Conservation (phyloP, 805 yeast genomes). For the Henningerozyma blattae region DNA sequence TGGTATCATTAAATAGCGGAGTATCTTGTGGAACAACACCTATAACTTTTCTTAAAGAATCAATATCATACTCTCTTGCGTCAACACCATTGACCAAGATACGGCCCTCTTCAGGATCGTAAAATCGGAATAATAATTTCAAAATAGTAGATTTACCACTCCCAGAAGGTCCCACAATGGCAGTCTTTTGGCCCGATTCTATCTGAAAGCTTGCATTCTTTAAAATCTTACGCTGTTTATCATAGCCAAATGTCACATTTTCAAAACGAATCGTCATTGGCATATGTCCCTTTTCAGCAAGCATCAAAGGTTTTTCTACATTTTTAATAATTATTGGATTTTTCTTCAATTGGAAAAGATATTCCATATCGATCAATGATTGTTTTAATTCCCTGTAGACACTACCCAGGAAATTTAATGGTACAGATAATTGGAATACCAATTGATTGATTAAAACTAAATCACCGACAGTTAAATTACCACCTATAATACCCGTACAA, state of each 20-base stretch:
- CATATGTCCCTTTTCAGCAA: slow-evolving; percentile 23
- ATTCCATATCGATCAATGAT: slow-evolving; percentile 90
- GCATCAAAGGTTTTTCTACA: slow-evolving; percentile 46
- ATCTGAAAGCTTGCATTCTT: slow-evolving; percentile 70
- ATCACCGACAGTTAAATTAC: slow-evolving; percentile 84
- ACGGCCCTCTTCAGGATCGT: slow-evolving; percentile 69
- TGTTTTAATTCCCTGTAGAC: slow-evolving; percentile 93
- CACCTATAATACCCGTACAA: slow-evolving; percentile 79
- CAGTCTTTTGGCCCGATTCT: slow-evolving; percentile 85
- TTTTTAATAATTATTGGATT: slow-evolving; percentile 58
- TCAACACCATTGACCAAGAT: slow-evolving; percentile 85
- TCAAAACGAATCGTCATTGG: slow-evolving; percentile 81
- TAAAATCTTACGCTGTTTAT: slow-evolving; percentile 77
- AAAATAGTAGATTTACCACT: slow-evolving; percentile 89
- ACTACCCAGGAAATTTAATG: slow-evolving; percentile 86
- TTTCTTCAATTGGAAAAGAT: slow-evolving; percentile 74
- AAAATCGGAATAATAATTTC: slow-evolving; percentile 76
- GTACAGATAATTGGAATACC: slow-evolving; percentile 91
- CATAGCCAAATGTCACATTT: slow-evolving; percentile 87
- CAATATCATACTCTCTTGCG: slow-evolving; percentile 59
- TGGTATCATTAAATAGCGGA: slow-evolving; percentile 85
- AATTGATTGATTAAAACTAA: slow-evolving; percentile 88
- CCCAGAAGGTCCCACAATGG: slow-evolving; percentile 94
- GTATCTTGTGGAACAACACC: slow-evolving; percentile 98
- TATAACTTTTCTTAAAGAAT: slow-evolving; percentile 56